Evolutionary conservation across 352 stramenopile genomes (phyloP), one percentile per base, ranked within the genome.

Genomic region (Phytophthora meadii): DNA sequence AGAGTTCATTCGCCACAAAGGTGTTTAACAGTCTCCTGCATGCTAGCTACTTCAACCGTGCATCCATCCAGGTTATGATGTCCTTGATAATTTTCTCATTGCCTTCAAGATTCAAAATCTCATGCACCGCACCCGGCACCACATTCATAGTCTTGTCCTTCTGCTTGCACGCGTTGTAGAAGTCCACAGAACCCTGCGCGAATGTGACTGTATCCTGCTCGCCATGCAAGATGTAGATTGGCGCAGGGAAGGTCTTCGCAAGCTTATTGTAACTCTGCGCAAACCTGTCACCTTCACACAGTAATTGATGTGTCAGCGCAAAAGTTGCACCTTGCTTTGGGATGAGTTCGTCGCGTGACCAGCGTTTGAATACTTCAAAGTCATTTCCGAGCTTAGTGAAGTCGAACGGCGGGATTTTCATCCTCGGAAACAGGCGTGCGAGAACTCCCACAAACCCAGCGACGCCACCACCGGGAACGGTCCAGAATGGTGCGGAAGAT

Each of bases 61-160:
- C 57, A n/a, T 69, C 56, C 55, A 77, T 72, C 78, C 78, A 87
- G 6, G 50, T 41, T 14, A 77, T 25, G 6, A 87, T 67, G 12
- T 71, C 64, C 14, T 59, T 17, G 27, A 82, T 3, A n/a, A 75
- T 49, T 24, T 74, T 59, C 37, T 82, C 64, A 17, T 74, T 58
- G 11, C 60, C 66, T 14, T 73, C 60, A 25, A 77, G 61, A 65
- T 81, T 82, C 15, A 88, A 45, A 39, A 81, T 48, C 54, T 88
- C 76, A 46, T 88, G 79, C 34, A 77, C 9, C 0, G 52, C 47
- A 28, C 60, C 64, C 6, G 74, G 65, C 12, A 84, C 55, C 17
- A 82, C 54, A 5, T 79, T 74, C 28, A 88, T 64, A 19, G 75
- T 82, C 49, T 88, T 88, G 68, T 84, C 71, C n/a, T 65, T 68